phyloP scores from a whole-genome alignment of 2,329 filamentous ascomycete species.

The Dactylellina parvicollis region DNA sequence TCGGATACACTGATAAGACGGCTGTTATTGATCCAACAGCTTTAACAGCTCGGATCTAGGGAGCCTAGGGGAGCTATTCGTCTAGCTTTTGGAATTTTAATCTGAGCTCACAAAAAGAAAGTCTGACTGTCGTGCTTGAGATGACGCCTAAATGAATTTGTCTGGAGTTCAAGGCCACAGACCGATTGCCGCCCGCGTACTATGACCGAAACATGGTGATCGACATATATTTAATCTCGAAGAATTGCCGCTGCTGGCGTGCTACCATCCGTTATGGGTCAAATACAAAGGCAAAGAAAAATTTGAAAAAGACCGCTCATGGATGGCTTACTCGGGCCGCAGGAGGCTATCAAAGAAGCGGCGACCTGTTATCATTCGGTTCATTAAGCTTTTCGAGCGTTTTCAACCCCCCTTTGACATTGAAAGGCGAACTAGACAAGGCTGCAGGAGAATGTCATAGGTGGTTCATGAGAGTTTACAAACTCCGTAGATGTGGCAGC shows the following conservation, averaged over 20 bases:
- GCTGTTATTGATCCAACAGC: background rate
- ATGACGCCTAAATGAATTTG: background rate
- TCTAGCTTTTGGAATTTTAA: background rate
- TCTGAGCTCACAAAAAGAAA: conserved; percentile 1
- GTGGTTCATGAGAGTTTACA: background rate
- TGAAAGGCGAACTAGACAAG: background rate
- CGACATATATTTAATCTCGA: background rate
- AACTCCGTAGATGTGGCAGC: background rate
- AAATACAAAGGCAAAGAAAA: conserved; percentile 1
- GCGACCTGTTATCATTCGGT: background rate
- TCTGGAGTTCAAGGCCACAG: conserved; percentile 11
- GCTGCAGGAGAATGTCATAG: background rate
- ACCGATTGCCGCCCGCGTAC: conserved; percentile 11
- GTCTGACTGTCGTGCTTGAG: background rate
- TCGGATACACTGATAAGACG: conserved; percentile 9
- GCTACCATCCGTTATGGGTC: background rate
- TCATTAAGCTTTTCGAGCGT: background rate
- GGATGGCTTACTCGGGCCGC: conserved; percentile 12
- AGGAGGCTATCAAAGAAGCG: background rate
- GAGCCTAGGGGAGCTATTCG: background rate
- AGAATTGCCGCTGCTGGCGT: conserved; percentile 37
- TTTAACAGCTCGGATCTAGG: background rate
- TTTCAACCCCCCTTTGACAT: background rate
- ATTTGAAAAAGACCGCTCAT: background rate
- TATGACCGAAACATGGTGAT: conserved; percentile 41